A percentile compares a stretch with the other conserved stretches of the same genome.
phyloP scores from a whole-genome alignment of 306 rosid species.

The Gastrolobium bilobum region DNA sequence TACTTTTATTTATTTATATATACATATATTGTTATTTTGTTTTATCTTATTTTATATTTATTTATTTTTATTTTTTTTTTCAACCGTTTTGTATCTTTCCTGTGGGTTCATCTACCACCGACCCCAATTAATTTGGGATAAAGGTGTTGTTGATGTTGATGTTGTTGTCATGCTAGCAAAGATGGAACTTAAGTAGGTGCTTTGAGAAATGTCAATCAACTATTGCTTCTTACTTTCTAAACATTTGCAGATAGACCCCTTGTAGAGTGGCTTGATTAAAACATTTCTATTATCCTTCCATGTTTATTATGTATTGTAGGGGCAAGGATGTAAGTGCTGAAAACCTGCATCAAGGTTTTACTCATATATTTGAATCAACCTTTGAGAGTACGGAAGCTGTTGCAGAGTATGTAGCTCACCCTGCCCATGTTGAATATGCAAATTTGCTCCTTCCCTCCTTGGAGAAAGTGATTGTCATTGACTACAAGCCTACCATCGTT shows the following conservation, averaged over 20 bases:
- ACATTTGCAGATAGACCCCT: not conserved
- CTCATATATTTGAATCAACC: constrained; percentile 88
- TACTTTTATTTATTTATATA: no score
- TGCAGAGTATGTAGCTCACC: constrained; percentile 81
- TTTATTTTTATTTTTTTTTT: no score
- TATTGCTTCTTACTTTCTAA: not conserved
- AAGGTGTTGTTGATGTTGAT: no score
- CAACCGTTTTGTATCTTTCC: no score
- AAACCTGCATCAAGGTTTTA: constrained; percentile 85
- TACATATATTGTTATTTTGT: no score
- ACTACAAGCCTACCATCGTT: constrained; percentile 73
- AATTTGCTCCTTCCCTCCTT: constrained; percentile 55
- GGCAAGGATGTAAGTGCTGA: constrained; percentile 83
- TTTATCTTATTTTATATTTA: no score
- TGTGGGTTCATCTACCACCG: no score
- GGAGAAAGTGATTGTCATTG: constrained; percentile 73
- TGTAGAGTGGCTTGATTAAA: not conserved
- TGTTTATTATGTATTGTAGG: constrained; percentile 54
- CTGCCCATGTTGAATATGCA: constrained; percentile 79
- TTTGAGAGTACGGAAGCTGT: constrained; percentile 81
- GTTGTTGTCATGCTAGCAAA: not conserved
- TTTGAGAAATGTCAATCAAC: constrained; percentile 24
- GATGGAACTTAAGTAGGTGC: constrained; percentile 1
- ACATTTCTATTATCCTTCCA: not conserved
- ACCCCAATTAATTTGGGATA: no score